Conservation (phyloP, 495 filamentous ascomycete species). For the Aspergillus affinis region DNA sequence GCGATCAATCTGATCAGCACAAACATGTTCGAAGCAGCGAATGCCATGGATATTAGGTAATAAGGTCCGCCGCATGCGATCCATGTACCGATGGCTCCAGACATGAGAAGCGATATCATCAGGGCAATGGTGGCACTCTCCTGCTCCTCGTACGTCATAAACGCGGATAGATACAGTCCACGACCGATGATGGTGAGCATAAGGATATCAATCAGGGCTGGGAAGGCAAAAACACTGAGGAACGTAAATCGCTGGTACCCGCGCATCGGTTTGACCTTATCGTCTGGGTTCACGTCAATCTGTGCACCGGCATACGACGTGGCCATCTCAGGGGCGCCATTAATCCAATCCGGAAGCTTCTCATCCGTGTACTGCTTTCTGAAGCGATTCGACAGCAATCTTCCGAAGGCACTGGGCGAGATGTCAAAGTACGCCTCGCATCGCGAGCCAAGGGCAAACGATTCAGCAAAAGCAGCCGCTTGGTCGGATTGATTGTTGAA, state of each 20-base stretch:
- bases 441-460: slow-evolving; percentile 59
- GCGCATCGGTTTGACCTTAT: slow-evolving; percentile 43
- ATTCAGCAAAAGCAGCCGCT: slow-evolving; percentile 60
- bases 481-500: slow-evolving; percentile 58
- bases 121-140: slow-evolving; percentile 55
- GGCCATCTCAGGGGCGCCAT: slow-evolving; percentile 50
- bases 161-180: slow-evolving; percentile 56
- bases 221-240: slow-evolving; percentile 60
- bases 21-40: slow-evolving; percentile 61
- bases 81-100: slow-evolving; percentile 59
- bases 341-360: slow-evolving; percentile 53
- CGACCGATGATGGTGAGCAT: slow-evolving; percentile 56
- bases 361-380: slow-evolving; percentile 48
- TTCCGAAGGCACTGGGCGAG: slow-evolving; percentile 53
- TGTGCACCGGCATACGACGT: slow-evolving; percentile 55
- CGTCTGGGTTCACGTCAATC: slow-evolving; percentile 54
- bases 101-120: slow-evolving; percentile 57
- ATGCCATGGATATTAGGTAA: slow-evolving; percentile 60
- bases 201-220: slow-evolving; percentile 59
- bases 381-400: slow-evolving; percentile 54
- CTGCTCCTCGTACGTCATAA: slow-evolving; percentile 50
- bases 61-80: slow-evolving; percentile 59
- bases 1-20: slow-evolving; percentile 57
- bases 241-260: slow-evolving; percentile 56
- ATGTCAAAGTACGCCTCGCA: slow-evolving; percentile 62